Evolutionary conservation across 140 eudicot genomes (phyloP).

Genomic region (Erigeron philadelphicus): DNA sequence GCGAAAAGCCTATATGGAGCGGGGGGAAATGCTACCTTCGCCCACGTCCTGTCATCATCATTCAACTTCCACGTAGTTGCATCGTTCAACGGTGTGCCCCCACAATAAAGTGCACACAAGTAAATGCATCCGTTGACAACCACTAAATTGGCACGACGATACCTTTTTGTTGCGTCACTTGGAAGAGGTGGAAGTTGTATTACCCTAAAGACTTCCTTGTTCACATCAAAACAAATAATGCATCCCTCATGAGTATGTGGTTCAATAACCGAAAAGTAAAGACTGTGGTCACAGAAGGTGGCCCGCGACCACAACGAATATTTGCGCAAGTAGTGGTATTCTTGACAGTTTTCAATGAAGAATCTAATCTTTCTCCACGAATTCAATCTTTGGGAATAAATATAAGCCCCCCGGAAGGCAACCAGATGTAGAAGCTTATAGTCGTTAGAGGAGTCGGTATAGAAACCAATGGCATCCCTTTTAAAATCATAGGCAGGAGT

Average conservation of each 20-base stretch:
- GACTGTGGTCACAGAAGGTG: background rate
- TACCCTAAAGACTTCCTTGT: background rate
- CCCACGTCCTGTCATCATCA: no score
- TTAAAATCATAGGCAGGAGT: no score
- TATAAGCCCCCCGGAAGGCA: background rate
- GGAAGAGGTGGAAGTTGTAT: background rate
- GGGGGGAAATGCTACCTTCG: no score
- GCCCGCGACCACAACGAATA: background rate
- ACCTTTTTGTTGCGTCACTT: background rate
- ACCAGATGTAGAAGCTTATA: background rate
- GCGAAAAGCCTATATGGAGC: no score
- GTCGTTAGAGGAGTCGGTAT: background rate
- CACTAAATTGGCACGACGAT: background rate
- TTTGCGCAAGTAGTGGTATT: no score
- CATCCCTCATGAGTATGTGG: no score
- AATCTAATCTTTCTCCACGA: background rate
- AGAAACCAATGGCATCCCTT: background rate
- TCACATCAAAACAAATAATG: background rate
- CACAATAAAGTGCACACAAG: background rate
- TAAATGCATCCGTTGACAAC: background rate
- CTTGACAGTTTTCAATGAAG: no score
- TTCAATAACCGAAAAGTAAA: no score
- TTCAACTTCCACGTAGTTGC: no score
- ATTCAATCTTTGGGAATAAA: background rate
- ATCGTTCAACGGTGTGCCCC: no score